phyloP scores from a whole-genome alignment of 139 green algal genomes.

The Closterium sp. region DNA sequence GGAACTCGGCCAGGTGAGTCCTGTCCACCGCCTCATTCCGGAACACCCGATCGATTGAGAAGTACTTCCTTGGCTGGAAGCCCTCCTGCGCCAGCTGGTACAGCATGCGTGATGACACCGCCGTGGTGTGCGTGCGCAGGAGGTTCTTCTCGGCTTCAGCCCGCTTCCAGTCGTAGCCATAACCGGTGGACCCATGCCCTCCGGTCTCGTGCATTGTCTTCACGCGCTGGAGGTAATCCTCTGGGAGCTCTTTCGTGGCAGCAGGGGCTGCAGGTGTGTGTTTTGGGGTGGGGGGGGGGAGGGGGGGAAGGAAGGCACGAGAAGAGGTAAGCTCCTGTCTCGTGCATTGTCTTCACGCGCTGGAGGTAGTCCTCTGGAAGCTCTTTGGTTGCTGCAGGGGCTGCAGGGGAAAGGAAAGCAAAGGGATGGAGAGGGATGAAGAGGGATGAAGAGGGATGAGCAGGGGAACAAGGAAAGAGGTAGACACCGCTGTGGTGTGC shows the following conservation, averaged over 20 bases:
- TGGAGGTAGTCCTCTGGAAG: slow-evolving; percentile 84
- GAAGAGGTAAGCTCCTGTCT: slow-evolving; percentile 62
- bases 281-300: not conserved
- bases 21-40: slow-evolving; percentile 97
- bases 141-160: slow-evolving; percentile 96
- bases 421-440: too few relatives aligned
- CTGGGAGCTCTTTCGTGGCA: slow-evolving; percentile 55
- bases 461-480: not conserved
- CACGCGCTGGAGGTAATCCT: slow-evolving; percentile 87
- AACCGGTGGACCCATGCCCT: slow-evolving; percentile 82
- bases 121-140: slow-evolving; percentile 97
- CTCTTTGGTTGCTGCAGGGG: slow-evolving; percentile 5
- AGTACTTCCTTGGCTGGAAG: slow-evolving; percentile 66
- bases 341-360: slow-evolving; percentile 77
- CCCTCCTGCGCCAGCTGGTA: slow-evolving; percentile 77
- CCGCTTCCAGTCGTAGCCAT: slow-evolving; percentile 88
- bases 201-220: slow-evolving; percentile 77
- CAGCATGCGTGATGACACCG: slow-evolving; percentile 94
- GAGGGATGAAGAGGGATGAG: not conserved
- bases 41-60: slow-evolving; percentile 97
- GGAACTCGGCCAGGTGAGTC: slow-evolving; percentile 98
- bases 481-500: slow-evolving; percentile 96
- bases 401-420: not conserved
- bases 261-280: slow-evolving; percentile 13
- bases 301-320: not conserved